A percentile compares a stretch with the other conserved stretches of the same genome.
These are phyloP conservation scores for Ustilago xerochloae DNA, from an alignment of 1,284 basidiomycete genomes.

Conservation along the genomic window DNA sequence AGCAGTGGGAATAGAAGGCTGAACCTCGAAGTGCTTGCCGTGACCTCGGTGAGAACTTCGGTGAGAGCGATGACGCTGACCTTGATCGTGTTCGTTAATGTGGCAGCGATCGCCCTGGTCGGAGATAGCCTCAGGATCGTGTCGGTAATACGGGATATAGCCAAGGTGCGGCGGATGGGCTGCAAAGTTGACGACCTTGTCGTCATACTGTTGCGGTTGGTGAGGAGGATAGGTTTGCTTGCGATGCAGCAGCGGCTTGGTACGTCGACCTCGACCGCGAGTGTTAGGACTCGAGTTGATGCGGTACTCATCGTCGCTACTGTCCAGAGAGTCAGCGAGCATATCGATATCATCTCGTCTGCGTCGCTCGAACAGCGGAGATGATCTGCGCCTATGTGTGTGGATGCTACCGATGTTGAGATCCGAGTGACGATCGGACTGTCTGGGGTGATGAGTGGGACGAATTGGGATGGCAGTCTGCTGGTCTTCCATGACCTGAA, in stretches of 20 bases:
- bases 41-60: background rate
- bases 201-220: conserved; percentile 5
- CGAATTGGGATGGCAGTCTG: conserved; percentile 35
- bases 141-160: conserved; percentile 3
- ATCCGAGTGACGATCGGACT: conserved; percentile 27
- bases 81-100: background rate
- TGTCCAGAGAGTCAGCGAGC: conserved; percentile 21
- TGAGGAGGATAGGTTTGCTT: conserved; percentile 6
- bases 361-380: conserved; percentile 25
- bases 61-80: background rate
- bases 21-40: background rate
- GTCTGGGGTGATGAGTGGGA: background rate
- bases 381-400: conserved; percentile 9
- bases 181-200: background rate
- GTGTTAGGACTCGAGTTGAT: background rate
- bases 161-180: background rate
- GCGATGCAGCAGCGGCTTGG: conserved; percentile 18
- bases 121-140: background rate
- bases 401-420: conserved; percentile 40
- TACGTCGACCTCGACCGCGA: conserved; percentile 25
- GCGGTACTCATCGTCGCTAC: conserved; percentile 17
- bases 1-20: conserved; percentile 1
- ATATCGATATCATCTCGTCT: conserved; percentile 27
- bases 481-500: conserved; percentile 39
- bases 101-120: background rate